Evolutionary conservation across 1,284 basidiomycete genomes (phyloP).

Genomic region (Takashimella tepidaria): DNA sequence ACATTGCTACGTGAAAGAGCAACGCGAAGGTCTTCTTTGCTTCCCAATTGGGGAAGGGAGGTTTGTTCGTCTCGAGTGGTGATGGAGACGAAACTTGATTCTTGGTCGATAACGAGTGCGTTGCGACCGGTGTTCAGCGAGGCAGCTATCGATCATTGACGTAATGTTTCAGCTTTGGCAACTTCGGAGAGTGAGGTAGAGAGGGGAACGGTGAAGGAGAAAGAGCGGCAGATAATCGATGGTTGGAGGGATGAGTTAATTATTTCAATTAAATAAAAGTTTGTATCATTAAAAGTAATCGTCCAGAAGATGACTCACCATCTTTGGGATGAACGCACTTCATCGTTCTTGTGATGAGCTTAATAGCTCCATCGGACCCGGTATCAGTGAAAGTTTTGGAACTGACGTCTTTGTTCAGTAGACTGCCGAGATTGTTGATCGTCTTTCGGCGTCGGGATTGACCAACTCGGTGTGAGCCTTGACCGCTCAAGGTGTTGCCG

Average conservation of each 20-base stretch:
- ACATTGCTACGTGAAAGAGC: slow-evolving; percentile 47
- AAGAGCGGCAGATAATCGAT: slow-evolving; percentile 84
- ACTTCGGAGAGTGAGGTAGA: slow-evolving; percentile 31
- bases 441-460: slow-evolving; percentile 23
- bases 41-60: background rate
- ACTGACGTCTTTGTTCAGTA: slow-evolving; percentile 45
- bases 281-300: background rate
- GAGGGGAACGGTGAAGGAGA: slow-evolving; percentile 61
- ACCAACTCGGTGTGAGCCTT: slow-evolving; percentile 23
- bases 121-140: slow-evolving; percentile 15
- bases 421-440: slow-evolving; percentile 14
- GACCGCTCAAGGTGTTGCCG: slow-evolving; percentile 78
- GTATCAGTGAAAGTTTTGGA: slow-evolving; percentile 48
- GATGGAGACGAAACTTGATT: slow-evolving; percentile 2
- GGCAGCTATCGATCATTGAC: slow-evolving; percentile 13
- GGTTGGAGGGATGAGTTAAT: slow-evolving; percentile 86
- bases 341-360: slow-evolving; percentile 82
- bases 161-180: slow-evolving; percentile 47
- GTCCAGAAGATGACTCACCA: slow-evolving; percentile 11
- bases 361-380: slow-evolving; percentile 47
- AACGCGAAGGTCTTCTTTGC: slow-evolving; percentile 63
- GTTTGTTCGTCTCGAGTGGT: slow-evolving; percentile 56
- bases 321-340: slow-evolving; percentile 57
- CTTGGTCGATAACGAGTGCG: slow-evolving; percentile 16
- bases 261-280: slow-evolving; percentile 63